Base-by-base conservation (phyloP, 495 filamentous ascomycete species). In the Achaetomiella virescens region DNA sequence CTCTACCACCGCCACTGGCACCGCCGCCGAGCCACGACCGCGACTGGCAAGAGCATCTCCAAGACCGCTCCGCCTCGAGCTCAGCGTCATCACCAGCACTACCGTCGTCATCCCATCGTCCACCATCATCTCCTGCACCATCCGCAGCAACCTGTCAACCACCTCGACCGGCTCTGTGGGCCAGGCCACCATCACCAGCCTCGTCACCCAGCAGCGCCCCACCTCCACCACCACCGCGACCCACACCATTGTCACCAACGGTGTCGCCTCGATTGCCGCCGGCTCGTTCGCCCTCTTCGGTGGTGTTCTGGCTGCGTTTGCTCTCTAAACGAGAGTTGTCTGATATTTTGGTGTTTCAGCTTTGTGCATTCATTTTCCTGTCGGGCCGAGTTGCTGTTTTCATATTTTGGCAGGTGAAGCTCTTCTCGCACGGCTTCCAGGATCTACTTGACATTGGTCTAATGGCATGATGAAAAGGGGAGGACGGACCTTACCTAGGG, bases 281-380 rank as follows among this genome's bases (percentile, higher is more conserved):
- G 68, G 68, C 57, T 66, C 68, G 8, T 22, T 75, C 25, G 68
- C 73, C 22, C 54, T 74, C 10, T 17, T 77, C 55, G 72, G 70
- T 37, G 70, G 70, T 58, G 59, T 78, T 22, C 66, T 73, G 56
- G 74, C 73, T 35, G 45, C 69, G 40, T 48, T 77, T 41, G 72
- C 71, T 48, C 53, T 78, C 48, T 77, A 77, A 75, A 44, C 22
- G 20, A 2, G 36, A 9, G 15, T 9, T 31, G 20, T 25, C 24
- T 1, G 31, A 44, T 1, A 15, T 24, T 35, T 18, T 43, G 24
- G 22, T 11, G 12, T 17, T 42, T 33, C 8, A 15, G 14, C 14
- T 6, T 42, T 36, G 48, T 27, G 24, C 36, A 12, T 18, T 17
- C 18, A 20, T 17, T 48, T 48, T 49, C 24, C 33, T 20, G 5